A percentile compares a stretch with the other conserved stretches of the same genome.
These are phyloP conservation scores for Tetradesmus obliquus DNA, from an alignment of 139 green algal species.

Conservation along the genomic window DNA sequence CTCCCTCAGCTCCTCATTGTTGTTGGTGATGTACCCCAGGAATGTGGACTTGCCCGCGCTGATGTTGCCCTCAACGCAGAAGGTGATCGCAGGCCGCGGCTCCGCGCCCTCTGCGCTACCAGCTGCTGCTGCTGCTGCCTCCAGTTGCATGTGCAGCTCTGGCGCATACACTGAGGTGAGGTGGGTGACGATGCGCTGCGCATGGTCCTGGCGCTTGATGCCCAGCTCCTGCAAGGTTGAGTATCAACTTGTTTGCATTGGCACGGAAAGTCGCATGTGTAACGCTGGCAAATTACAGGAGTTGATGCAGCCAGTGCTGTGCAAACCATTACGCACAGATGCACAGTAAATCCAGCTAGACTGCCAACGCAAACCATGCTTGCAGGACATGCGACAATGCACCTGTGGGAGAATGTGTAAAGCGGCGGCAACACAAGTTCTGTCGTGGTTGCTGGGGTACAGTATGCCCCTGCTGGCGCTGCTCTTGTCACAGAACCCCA, in stretches of 20 bases:
- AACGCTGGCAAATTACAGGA: slow-evolving; percentile 42
- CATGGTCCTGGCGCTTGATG: slow-evolving; percentile 28
- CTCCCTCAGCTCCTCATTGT: slow-evolving; percentile 17
- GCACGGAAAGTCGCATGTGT: slow-evolving; percentile 57
- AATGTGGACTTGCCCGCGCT: slow-evolving; percentile 96
- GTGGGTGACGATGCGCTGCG: slow-evolving; percentile 25
- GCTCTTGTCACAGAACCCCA: not conserved
- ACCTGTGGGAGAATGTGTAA: not conserved
- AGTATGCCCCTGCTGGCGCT: not conserved
- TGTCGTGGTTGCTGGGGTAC: not conserved
- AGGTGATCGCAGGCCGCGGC: slow-evolving; percentile 68
- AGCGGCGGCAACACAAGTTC: not conserved
- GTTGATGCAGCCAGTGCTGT: not conserved
- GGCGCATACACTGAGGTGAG: slow-evolving; percentile 12
- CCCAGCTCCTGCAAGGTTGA: not conserved
- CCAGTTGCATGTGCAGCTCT: slow-evolving; percentile 19
- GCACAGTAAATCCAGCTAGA: not conserved
- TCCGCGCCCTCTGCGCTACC: not conserved
- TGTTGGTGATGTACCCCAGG: slow-evolving; percentile 64
- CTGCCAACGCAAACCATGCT: not conserved
- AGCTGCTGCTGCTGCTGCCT: slow-evolving; percentile 8
- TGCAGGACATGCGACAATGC: not conserved
- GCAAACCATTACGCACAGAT: not conserved
- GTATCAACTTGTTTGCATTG: not conserved
- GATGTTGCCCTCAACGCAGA: slow-evolving; percentile 99